Base-by-base conservation (phyloP, 805 yeast genomes). In the Kregervanrija delftensis region DNA sequence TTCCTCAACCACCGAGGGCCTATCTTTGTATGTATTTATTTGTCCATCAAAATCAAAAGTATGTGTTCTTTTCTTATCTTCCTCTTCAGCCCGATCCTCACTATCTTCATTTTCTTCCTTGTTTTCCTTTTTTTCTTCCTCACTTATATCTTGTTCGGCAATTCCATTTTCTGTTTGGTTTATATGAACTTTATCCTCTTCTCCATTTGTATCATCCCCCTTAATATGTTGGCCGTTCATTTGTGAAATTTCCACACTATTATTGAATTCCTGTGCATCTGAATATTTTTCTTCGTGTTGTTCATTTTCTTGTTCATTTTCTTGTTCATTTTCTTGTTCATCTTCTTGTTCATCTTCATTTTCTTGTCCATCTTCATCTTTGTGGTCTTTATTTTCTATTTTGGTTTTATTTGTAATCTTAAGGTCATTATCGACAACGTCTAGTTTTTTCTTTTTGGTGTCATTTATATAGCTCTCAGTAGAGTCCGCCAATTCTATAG, bases 1-100 rank as follows among this genome's bases (percentile, higher is more conserved):
- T 58, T 93, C 99, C 60, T 91, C 99, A 10, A 90, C 73, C 4
- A 89, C 98, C 4, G 96, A 88, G 0, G 98, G 93, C 47, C 97
- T 73, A 61, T 91, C 98, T 55, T 85, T 86, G 65, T 85, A 93
- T 16, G 86, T 78, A 61, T 90, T 88, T 46, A 74, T 71, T 12
- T 77, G 77, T 1, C 96, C 96, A 58, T 87, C 95, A 60, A 81
- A 83, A 32, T 72, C 72, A 61, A 83, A 81, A 2, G 71, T 51
- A 44, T 56, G 59, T 1, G 69, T 68, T 8, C 74, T 68, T 22
- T 72, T 74, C 8, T 67, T 69, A 11, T 69, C 73, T 8, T 64
- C 69, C 16, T 62, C 68, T 3, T 49, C 58, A 2, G 49, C 53
- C 8, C 44, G 39, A 6, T 61, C 56, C 15, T 64, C 60, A 16